These are phyloP conservation scores for Aschersonia sp. DNA, from an alignment of 2,329 filamentous ascomycete genomes.

Conservation along the genomic window DNA sequence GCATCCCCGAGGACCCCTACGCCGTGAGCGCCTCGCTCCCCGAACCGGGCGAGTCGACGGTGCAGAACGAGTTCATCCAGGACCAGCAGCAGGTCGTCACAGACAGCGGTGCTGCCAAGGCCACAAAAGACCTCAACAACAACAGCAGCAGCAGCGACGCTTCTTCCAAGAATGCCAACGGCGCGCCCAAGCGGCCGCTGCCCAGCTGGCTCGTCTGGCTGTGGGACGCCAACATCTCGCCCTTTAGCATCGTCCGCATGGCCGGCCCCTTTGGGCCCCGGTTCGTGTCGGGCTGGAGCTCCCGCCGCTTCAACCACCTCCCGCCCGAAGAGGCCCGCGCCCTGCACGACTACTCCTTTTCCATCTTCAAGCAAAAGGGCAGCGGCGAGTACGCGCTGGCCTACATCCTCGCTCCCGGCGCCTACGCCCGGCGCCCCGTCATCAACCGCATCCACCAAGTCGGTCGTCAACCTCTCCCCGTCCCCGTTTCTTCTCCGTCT, in stretches of 20 bases:
- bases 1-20: slow-evolving; percentile 87
- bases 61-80: slow-evolving; percentile 67
- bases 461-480: slow-evolving; percentile 49
- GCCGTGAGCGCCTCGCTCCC: slow-evolving; percentile 71
- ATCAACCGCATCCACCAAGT: slow-evolving; percentile 79
- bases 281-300: slow-evolving; percentile 90
- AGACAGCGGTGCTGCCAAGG: slow-evolving; percentile 8
- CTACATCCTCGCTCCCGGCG: slow-evolving; percentile 86
- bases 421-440: slow-evolving; percentile 75
- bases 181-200: slow-evolving; percentile 39
- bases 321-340: slow-evolving; percentile 66
- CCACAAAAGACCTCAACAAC: neutral
- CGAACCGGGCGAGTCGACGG: slow-evolving; percentile 56
- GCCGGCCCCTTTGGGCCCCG: slow-evolving; percentile 80
- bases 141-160: neutral
- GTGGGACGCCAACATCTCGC: slow-evolving; percentile 94
- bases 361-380: slow-evolving; percentile 80
- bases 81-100: slow-evolving; percentile 40
- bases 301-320: slow-evolving; percentile 79
- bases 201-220: slow-evolving; percentile 84
- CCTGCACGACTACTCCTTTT: slow-evolving; percentile 87
- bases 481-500: no score
- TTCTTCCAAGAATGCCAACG: slow-evolving; percentile 9
- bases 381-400: slow-evolving; percentile 88
- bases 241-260: slow-evolving; percentile 81